These are phyloP conservation scores for Prunella vulgaris DNA, from an alignment of 257 asterid species.

Conservation along the genomic window DNA sequence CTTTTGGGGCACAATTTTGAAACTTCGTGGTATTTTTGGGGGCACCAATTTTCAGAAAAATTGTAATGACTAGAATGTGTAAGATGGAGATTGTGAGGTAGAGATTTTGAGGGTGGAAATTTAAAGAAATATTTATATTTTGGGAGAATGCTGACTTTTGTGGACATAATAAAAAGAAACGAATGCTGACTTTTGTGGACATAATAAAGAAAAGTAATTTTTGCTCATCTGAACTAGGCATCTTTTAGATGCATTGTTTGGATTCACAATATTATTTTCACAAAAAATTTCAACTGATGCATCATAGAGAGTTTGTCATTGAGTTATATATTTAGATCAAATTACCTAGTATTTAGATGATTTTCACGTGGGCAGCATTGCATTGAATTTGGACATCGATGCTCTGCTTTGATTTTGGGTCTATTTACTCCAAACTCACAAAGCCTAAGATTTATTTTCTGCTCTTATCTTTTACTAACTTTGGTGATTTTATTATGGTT, in stretches of 20 bases:
- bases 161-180: too few species aligned
- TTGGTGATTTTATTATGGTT: background rate
- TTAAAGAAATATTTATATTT: too few species aligned
- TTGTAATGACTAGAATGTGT: too few species aligned
- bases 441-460: background rate
- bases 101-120: too few species aligned
- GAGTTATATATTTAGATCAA: background rate
- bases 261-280: background rate
- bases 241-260: background rate
- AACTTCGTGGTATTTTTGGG: too few species aligned
- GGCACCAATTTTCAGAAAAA: too few species aligned
- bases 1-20: too few species aligned
- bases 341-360: background rate
- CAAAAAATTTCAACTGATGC: background rate
- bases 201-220: too few species aligned
- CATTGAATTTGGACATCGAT: too few species aligned
- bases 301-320: background rate
- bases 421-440: background rate
- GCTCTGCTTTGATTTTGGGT: background rate
- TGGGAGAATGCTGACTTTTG: too few species aligned
- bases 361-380: background rate
- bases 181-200: too few species aligned
- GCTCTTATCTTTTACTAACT: background rate
- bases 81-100: too few species aligned
- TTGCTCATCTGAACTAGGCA: background rate